A percentile compares a stretch with the other conserved stretches of the same genome.
These are phyloP conservation scores for Pulveroboletus sp. DNA, from an alignment of 768 basidiomycete species.

Conservation along the genomic window DNA sequence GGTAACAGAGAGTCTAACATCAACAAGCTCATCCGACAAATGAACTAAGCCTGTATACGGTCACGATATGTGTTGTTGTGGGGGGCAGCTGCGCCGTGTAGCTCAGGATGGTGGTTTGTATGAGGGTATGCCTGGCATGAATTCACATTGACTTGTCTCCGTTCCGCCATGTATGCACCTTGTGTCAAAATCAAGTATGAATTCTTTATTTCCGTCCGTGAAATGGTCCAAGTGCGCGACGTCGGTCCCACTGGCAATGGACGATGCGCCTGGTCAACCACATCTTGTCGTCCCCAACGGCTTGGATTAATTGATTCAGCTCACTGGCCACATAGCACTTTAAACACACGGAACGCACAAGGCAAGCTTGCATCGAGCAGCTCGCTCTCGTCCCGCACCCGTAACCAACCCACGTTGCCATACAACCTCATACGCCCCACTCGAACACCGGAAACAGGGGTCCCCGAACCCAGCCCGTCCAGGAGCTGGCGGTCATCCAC, in stretches of 20 bases:
- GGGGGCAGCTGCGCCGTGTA: conserved; percentile 5
- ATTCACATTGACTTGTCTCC: conserved; percentile 16
- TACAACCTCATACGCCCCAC: conserved; percentile 37
- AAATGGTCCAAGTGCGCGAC: too few species aligned
- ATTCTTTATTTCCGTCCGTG: not conserved
- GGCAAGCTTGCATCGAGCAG: conserved; percentile 18
- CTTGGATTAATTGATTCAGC: not conserved
- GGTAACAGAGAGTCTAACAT: conserved; percentile 97
- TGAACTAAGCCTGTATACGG: conserved; percentile 57
- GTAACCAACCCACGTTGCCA: conserved; percentile 48
- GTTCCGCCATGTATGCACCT: conserved; percentile 26
- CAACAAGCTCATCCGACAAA: conserved; percentile 95
- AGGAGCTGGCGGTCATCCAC: conserved; percentile 51
- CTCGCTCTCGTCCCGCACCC: conserved; percentile 20
- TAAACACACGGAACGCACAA: conserved; percentile 57
- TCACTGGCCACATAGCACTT: conserved; percentile 49
- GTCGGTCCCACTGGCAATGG: too few species aligned
- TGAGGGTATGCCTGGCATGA: conserved; percentile 34
- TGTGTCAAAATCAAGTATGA: conserved; percentile 29
- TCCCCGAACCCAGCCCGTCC: conserved; percentile 52
- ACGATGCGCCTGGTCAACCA: conserved; percentile 21
- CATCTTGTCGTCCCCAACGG: conserved; percentile 13
- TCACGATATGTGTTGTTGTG: conserved; percentile 1
- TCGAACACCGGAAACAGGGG: conserved; percentile 7
- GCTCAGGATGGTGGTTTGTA: conserved; percentile 14